A percentile compares a stretch with the other conserved stretches of the same genome.
Evolutionary conservation across 805 yeast genomes (phyloP).

Genomic region (Kazachstania psychrophila): DNA sequence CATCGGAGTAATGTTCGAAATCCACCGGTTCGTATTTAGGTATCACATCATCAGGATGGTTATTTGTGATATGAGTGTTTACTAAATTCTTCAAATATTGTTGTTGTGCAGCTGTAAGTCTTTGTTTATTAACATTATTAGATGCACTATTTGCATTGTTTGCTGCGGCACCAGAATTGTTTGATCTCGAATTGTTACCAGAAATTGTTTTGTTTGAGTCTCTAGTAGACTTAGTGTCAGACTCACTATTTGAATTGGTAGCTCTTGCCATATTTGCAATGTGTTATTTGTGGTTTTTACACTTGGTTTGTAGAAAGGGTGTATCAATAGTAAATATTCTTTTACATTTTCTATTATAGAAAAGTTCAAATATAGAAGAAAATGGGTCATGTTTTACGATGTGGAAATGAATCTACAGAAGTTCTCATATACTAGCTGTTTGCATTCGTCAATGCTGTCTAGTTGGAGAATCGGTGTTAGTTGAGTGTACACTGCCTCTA

Average conservation of each 20-base stretch:
- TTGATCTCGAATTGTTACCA: slow-evolving; percentile 1
- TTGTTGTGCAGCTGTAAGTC: slow-evolving; percentile 53
- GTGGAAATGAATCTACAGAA: slow-evolving; percentile 6
- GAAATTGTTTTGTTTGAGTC: slow-evolving; percentile 8
- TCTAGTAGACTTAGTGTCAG: slow-evolving; percentile 16
- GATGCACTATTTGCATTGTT: slow-evolving; percentile 2
- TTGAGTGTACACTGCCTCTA: slow-evolving; percentile 9
- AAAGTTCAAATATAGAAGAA: no score
- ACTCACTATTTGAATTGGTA: slow-evolving; percentile 24
- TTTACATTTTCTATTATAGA: no score
- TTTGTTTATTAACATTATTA: slow-evolving; percentile 10
- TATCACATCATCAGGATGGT: slow-evolving; percentile 54
- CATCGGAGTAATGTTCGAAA: slow-evolving; percentile 53
- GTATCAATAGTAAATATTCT: no score
- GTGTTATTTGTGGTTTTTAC: not conserved
- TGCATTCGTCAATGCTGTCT: slow-evolving; percentile 3
- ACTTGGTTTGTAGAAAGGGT: no score
- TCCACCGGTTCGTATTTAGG: slow-evolving; percentile 40
- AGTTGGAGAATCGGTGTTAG: slow-evolving; percentile 5
- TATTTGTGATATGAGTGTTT: slow-evolving; percentile 60
- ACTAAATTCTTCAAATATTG: slow-evolving; percentile 56
- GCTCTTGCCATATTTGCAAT: slow-evolving; percentile 17
- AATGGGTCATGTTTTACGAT: not conserved
- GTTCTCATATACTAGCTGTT: slow-evolving; percentile 11
- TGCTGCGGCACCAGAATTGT: no score